Base-by-base conservation (phyloP, 352 stramenopile genomes). In the Globisporangium takayamanum region DNA sequence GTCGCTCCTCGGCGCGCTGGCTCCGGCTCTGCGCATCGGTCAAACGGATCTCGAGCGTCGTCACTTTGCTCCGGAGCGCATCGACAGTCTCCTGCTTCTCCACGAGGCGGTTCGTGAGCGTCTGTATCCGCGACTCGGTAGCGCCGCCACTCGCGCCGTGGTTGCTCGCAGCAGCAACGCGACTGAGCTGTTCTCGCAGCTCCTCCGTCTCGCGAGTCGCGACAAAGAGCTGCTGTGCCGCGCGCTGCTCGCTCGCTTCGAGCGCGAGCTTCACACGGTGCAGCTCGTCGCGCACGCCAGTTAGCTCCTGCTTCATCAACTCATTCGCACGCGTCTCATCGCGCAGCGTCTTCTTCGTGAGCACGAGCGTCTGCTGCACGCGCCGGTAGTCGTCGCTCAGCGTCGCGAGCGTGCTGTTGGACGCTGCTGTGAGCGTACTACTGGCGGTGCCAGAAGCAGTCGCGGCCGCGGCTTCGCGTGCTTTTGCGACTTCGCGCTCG, bases 11-110 rank as follows among this genome's bases (percentile, higher is more conserved):
- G 1, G 80, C 73, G n/a, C 51, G 64, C 58, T 78, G 60, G 3
- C 55, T 70, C 11, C 73, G 66, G 33, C 63, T 69, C 39, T 84
- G 76, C 5, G 76, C 64, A 53, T 90, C 79, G 37, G 74, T 64
- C 22, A 92, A 67, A 45, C 84, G 84, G 15, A 89, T 69, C 44
- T 92, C 77, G 44, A 94, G 76, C 22, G 80, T 89, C 50, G 80
- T 84, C 49, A 80, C 67, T 41, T 77, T 79, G 60, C 68, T 89
- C 1, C 80, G 82, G 39, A 92, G 49, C 0, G 70, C 72, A 45
- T 94, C 84, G 36, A 94, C 73, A 0, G 67, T 82, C 53, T 92
- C 84, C 48, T 94, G 84, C 63, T 94, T 94, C 57, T 92, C 80
- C 12, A 94, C 79, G 20, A 94, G 51, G 2, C 80, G 69, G 55